phyloP scores from a whole-genome alignment of 1,284 basidiomycete genomes.

The Puccinia horiana region DNA sequence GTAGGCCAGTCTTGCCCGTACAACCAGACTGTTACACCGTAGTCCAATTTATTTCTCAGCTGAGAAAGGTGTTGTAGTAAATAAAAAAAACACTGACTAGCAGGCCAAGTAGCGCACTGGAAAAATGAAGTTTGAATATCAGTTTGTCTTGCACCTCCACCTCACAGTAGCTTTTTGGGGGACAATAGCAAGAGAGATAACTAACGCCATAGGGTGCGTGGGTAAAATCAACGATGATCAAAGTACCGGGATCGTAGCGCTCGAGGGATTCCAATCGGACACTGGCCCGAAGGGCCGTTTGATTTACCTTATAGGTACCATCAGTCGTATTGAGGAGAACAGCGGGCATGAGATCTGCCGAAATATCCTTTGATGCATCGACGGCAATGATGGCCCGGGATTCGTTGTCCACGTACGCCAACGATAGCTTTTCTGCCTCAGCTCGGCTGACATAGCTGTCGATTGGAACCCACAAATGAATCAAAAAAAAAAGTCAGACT shows the following conservation, averaged over 20 bases:
- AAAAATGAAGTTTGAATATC: background rate
- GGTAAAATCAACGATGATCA: conserved; percentile 35
- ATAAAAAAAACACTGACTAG: conserved; percentile 15
- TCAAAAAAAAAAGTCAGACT: background rate
- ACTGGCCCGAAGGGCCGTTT: conserved; percentile 16
- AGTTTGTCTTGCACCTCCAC: background rate
- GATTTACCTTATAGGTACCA: conserved; percentile 18
- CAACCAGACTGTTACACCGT: conserved; percentile 36
- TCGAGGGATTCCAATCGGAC: conserved; percentile 39
- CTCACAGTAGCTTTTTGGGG: background rate
- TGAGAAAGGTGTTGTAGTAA: background rate
- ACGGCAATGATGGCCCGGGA: conserved; percentile 28
- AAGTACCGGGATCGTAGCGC: conserved; percentile 2
- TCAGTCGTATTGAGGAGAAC: conserved; percentile 20
- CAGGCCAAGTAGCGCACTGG: conserved; percentile 38
- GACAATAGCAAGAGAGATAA: background rate
- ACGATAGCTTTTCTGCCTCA: background rate
- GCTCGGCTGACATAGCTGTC: conserved; percentile 23
- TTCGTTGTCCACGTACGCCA: conserved; percentile 27
- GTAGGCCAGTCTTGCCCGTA: conserved; percentile 27
- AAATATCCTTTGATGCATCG: conserved; percentile 12
- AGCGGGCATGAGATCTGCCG: conserved; percentile 20
- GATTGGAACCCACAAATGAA: background rate
- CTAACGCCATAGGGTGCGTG: conserved; percentile 31
- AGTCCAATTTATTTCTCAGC: background rate